Percentiles rank a stretch among this genome's conserved stretches.
Conservation (phyloP, 2,329 filamentous ascomycete genomes). For the Colletotrichum simmondsii region DNA sequence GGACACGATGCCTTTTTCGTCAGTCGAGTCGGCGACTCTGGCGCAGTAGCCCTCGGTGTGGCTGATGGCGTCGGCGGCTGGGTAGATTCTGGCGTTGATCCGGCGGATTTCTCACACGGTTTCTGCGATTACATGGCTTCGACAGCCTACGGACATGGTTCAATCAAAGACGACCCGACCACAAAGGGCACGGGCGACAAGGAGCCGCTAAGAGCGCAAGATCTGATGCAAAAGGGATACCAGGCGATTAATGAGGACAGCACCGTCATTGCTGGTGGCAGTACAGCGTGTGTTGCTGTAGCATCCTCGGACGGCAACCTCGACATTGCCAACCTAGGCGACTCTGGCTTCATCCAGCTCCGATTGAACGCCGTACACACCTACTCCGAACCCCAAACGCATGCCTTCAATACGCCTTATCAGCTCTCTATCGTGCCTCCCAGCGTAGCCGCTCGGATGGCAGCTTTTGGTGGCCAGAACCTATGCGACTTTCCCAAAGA, state of each 20-base stretch:
- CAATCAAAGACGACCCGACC: slow-evolving; percentile 41
- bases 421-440: slow-evolving; percentile 91
- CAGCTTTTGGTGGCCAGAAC: slow-evolving; percentile 83
- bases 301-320: slow-evolving; percentile 78
- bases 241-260: slow-evolving; percentile 81
- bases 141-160: slow-evolving; percentile 70
- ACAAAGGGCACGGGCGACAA: slow-evolving; percentile 23
- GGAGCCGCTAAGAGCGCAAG: slow-evolving; percentile 35
- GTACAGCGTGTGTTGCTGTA: slow-evolving; percentile 90
- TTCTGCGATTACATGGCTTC: slow-evolving; percentile 94
- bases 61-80: slow-evolving; percentile 97
- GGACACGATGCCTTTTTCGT: slow-evolving; percentile 98
- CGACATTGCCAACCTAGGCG: slow-evolving; percentile 93
- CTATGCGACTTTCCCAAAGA: slow-evolving; percentile 87
- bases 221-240: slow-evolving; percentile 85
- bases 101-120: slow-evolving; percentile 93
- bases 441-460: slow-evolving; percentile 80
- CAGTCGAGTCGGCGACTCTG: slow-evolving; percentile 77
- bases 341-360: slow-evolving; percentile 92
- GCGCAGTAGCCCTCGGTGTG: slow-evolving; percentile 84
- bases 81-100: slow-evolving; percentile 91
- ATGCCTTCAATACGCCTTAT: slow-evolving; percentile 97
- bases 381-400: slow-evolving; percentile 87
- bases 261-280: slow-evolving; percentile 83
- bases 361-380: slow-evolving; percentile 87